Evolutionary conservation across 2,329 filamentous ascomycete genomes (phyloP).

Genomic region (Epicoccum nigrum): DNA sequence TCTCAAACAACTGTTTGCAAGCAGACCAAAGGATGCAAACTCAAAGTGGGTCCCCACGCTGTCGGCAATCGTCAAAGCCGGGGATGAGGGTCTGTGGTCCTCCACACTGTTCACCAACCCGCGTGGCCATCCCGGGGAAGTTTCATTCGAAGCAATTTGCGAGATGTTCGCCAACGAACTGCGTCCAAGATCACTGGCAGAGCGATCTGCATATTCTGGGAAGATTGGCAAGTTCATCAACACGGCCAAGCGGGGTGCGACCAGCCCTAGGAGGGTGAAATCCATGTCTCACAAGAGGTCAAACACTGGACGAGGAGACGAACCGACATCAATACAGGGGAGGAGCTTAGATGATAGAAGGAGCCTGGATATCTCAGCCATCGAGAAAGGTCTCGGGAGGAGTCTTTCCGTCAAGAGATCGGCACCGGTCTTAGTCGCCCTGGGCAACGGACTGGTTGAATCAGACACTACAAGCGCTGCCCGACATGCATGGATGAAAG

Average conservation of each 20-base stretch:
- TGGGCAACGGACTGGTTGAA: constrained; percentile 18
- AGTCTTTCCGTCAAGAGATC: constrained; percentile 25
- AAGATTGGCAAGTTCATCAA: constrained; percentile 34
- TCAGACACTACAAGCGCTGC: constrained; percentile 5
- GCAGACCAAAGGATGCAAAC: constrained; percentile 24
- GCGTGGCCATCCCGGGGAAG: constrained; percentile 30
- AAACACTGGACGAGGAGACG: constrained; percentile 19
- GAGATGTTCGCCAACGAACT: constrained; percentile 36
- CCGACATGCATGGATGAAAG: constrained; percentile 32
- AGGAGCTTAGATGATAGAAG: constrained; percentile 32
- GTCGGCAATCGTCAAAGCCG: constrained; percentile 42
- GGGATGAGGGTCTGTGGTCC: constrained; percentile 38
- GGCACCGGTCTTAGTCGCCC: constrained; percentile 19
- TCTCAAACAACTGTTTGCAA: constrained; percentile 27
- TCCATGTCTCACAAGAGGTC: constrained; percentile 25
- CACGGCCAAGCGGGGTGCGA: constrained; percentile 19
- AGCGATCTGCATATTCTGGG: constrained; percentile 32
- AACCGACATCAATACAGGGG: constrained; percentile 15
- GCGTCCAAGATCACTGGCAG: constrained; percentile 23
- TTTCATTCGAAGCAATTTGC: constrained; percentile 34
- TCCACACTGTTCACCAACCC: constrained; percentile 34
- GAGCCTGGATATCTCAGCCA: constrained; percentile 25
- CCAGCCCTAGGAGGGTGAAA: constrained; percentile 24
- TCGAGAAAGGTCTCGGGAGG: constrained; percentile 24
- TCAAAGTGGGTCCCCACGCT: constrained; percentile 34